These are phyloP conservation scores for Akanthomyces uredinophilus DNA, from an alignment of 2,329 filamentous ascomycete genomes.

Conservation along the genomic window DNA sequence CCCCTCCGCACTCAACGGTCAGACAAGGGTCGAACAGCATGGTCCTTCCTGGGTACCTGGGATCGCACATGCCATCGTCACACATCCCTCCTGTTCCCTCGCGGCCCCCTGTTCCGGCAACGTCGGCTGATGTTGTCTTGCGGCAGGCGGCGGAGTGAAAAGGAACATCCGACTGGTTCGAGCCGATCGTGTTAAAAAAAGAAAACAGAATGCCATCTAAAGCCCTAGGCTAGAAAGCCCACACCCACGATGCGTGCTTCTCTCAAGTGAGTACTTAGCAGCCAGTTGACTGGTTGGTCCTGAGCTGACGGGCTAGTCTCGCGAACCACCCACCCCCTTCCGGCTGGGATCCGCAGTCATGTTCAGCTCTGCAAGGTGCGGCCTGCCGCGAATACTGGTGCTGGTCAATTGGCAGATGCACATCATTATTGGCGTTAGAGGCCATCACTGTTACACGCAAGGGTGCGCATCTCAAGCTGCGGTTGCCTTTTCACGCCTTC, in stretches of 20 bases:
- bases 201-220: not conserved
- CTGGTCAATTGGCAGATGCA: not conserved
- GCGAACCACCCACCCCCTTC: not conserved
- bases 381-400: not conserved
- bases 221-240: not conserved
- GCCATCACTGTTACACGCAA: not conserved
- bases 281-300: not conserved
- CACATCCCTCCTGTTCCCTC: not conserved
- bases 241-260: not conserved
- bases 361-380: slow-evolving; percentile 11
- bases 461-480: not conserved
- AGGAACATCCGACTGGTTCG: not conserved
- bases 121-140: not conserved
- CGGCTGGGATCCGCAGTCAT: slow-evolving; percentile 8
- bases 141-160: not conserved
- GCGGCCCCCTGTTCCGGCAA: slow-evolving; percentile 8
- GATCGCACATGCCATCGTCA: not conserved
- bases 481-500: not conserved
- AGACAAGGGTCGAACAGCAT: not conserved
- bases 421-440: not conserved
- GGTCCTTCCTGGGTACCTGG: not conserved
- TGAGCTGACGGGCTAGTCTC: not conserved
- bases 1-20: not conserved
- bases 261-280: not conserved
- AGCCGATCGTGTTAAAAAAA: not conserved